Conservation (phyloP, 257 asterid species). For the Euphrasia confusa region DNA sequence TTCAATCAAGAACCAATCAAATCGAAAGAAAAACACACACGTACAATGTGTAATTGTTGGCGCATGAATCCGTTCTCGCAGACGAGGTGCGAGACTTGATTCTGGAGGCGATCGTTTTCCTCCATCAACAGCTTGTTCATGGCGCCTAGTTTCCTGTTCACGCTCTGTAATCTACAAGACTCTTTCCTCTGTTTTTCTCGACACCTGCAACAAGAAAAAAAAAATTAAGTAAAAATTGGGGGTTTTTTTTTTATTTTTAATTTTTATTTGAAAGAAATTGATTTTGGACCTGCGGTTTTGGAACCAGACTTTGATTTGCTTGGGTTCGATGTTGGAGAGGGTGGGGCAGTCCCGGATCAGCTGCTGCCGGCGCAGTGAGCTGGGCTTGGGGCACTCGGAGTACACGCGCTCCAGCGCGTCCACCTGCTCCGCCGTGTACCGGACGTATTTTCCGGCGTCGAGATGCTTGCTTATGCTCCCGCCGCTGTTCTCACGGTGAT, state of each 20-base stretch:
- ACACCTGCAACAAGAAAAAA: constrained; percentile 35
- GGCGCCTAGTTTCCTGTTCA: constrained; percentile 76
- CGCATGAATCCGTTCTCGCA: constrained; percentile 90
- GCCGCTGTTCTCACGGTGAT: constrained; percentile 73
- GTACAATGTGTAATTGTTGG: constrained; percentile 75
- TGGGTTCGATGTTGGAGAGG: constrained; percentile 80
- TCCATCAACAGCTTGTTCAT: constrained; percentile 96
- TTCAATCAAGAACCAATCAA: no score
- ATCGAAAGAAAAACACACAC: constrained; percentile 16
- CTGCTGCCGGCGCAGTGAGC: constrained; percentile 89
- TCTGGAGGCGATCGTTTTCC: constrained; percentile 95
- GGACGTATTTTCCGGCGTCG: constrained; percentile 81
- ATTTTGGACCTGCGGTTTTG: constrained; percentile 75
- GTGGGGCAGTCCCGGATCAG: constrained; percentile 86
- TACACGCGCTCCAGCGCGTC: constrained; percentile 96
- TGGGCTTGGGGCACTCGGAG: constrained; percentile 92
- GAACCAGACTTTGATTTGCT: constrained; percentile 97
- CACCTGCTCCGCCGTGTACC: constrained; percentile 96
- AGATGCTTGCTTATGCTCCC: constrained; percentile 74
- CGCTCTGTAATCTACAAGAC: constrained; percentile 77
- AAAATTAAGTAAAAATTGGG: no score
- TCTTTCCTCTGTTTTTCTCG: constrained; percentile 96
- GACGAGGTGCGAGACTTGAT: constrained; percentile 91
- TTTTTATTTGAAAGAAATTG: background rate
- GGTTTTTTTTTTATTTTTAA: no score